Evolutionary conservation across 257 asterid genomes (phyloP).

Genomic region (Salvia splendens): DNA sequence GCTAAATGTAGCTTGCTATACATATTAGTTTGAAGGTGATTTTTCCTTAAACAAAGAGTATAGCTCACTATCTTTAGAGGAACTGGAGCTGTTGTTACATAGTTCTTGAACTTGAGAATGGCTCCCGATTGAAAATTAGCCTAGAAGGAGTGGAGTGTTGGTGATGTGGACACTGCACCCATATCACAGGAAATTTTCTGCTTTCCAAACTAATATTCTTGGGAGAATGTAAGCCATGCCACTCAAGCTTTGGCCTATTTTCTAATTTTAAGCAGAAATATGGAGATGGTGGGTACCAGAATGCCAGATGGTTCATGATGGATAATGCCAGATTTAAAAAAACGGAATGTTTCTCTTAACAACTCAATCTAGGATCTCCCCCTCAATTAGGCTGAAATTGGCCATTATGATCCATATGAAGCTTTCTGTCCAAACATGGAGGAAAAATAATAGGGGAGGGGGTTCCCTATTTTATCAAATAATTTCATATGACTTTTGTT

Average conservation of each 20-base stretch:
- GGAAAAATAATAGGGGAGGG: background rate
- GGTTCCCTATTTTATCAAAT: background rate
- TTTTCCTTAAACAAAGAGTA: conserved; percentile 9
- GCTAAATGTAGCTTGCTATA: too few species aligned
- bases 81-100: conserved; percentile 84
- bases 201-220: conserved; percentile 10
- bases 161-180: conserved; percentile 69
- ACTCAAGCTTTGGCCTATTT: conserved; percentile 3
- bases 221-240: conserved; percentile 16
- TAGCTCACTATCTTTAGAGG: conserved; percentile 50
- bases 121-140: conserved; percentile 67
- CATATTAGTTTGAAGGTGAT: background rate
- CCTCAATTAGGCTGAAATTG: background rate
- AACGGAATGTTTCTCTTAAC: conserved; percentile 53
- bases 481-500: too few species aligned
- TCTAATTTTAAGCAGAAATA: conserved; percentile 48
- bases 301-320: conserved; percentile 82
- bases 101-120: conserved; percentile 75
- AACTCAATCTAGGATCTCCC: conserved; percentile 30
- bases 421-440: background rate
- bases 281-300: conserved; percentile 86
- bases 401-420: background rate
- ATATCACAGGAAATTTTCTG: conserved; percentile 62
- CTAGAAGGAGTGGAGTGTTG: conserved; percentile 75
- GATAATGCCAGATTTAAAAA: conserved; percentile 48